Conservation (phyloP, 1,139 yeast genomes). For the Zygosaccharomyces sapae region DNA sequence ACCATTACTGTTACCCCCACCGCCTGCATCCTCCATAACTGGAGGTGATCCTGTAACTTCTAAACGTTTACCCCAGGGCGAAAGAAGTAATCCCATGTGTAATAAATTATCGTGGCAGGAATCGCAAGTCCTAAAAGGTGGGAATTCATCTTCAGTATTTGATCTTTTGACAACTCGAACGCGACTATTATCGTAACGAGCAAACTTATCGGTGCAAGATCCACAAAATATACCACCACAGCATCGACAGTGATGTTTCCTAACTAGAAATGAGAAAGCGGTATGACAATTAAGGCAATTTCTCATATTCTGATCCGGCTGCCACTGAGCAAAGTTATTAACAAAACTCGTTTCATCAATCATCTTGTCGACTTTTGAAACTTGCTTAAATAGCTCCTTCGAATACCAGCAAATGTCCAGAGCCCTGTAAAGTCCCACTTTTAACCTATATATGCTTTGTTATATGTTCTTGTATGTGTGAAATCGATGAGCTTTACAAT, state of each 20-base stretch:
- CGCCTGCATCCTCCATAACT: constrained; percentile 44
- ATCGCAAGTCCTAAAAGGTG: constrained; percentile 33
- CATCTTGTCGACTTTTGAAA: constrained; percentile 3
- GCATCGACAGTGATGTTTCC: constrained; percentile 85
- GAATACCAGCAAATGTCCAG: not conserved
- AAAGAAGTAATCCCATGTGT: constrained; percentile 21
- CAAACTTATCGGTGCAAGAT: constrained; percentile 28
- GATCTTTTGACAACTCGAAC: constrained; percentile 72
- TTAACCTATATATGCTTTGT: not conserved
- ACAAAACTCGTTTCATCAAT: constrained; percentile 15
- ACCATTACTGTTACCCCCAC: constrained; percentile 13
- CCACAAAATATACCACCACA: constrained; percentile 36
- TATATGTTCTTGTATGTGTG: not conserved
- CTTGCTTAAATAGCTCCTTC: not conserved
- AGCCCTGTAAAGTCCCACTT: not conserved
- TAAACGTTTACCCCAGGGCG: constrained; percentile 22
- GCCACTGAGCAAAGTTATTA: constrained; percentile 59
- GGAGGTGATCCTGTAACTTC: constrained; percentile 8
- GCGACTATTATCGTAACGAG: constrained; percentile 29
- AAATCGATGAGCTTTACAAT: not conserved
- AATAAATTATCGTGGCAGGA: constrained; percentile 35
- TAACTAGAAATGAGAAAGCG: constrained; percentile 58
- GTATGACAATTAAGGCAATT: constrained; percentile 61
- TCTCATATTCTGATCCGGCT: constrained; percentile 59
- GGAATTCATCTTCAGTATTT: constrained; percentile 60